A percentile compares a stretch with the other conserved stretches of the same genome.
Evolutionary conservation across 2,329 filamentous ascomycete species (phyloP).

Genomic region (Penicillium brasilianum): DNA sequence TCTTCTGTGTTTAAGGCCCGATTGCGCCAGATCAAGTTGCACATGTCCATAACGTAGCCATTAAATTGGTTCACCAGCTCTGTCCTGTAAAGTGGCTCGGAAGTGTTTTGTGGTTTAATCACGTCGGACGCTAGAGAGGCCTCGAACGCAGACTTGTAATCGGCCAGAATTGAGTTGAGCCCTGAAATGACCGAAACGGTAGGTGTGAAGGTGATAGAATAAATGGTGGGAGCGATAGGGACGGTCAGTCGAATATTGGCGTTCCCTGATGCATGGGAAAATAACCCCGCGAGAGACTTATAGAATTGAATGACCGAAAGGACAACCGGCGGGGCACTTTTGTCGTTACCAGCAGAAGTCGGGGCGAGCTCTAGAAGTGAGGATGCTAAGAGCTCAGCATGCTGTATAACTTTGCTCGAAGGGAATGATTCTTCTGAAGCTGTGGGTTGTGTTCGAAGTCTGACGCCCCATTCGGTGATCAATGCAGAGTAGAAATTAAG

Average conservation of each 20-base stretch:
- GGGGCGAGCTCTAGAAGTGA: conserved; percentile 62
- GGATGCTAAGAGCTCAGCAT: conserved; percentile 60
- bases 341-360: conserved; percentile 31
- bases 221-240: conserved; percentile 70
- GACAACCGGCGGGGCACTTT: conserved; percentile 41
- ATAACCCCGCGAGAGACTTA: conserved; percentile 64
- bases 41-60: conserved; percentile 83
- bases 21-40: conserved; percentile 80
- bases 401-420: conserved; percentile 55
- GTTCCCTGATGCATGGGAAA: conserved; percentile 58
- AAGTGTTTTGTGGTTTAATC: conserved; percentile 39
- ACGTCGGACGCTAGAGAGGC: conserved; percentile 55
- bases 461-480: conserved; percentile 60
- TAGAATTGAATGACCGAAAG: conserved; percentile 70
- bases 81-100: conserved; percentile 57
- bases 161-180: conserved; percentile 70
- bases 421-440: conserved; percentile 35
- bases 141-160: conserved; percentile 77
- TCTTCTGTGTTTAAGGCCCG: conserved; percentile 71
- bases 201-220: conserved; percentile 70
- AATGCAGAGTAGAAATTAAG: conserved; percentile 71
- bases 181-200: conserved; percentile 69
- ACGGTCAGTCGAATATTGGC: conserved; percentile 68
- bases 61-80: conserved; percentile 74
- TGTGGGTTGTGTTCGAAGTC: conserved; percentile 37